These are phyloP conservation scores for Huntiella bhutanensis DNA, from an alignment of 2,329 filamentous ascomycete species.

Conservation along the genomic window DNA sequence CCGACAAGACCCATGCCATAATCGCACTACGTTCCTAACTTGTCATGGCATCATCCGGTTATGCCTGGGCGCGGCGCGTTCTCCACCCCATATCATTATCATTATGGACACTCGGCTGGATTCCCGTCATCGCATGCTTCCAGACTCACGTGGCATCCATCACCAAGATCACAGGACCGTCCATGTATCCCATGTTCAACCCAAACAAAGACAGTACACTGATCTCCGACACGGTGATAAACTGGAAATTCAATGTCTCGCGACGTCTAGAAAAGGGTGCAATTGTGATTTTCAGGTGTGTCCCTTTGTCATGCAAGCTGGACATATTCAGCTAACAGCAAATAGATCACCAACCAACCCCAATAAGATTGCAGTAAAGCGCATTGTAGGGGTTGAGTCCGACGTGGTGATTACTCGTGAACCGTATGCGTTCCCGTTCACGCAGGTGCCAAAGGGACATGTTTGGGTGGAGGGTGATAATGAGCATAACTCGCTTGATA, in stretches of 20 bases:
- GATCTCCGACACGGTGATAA: constrained; percentile 36
- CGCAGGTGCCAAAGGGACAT: constrained; percentile 62
- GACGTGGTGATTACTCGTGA: constrained; percentile 25
- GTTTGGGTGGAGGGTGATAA: constrained; percentile 90
- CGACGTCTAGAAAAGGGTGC: constrained; percentile 48
- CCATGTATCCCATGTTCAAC: constrained; percentile 66
- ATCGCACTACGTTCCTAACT: background rate
- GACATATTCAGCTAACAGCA: background rate
- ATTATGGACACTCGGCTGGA: constrained; percentile 22
- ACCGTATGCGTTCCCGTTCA: constrained; percentile 13
- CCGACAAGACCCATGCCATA: too few relatives aligned
- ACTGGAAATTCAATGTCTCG: constrained; percentile 38
- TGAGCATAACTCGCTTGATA: constrained; percentile 36
- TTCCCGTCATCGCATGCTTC: constrained; percentile 42
- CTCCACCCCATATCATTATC: constrained; percentile 6
- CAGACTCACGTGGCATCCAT: constrained; percentile 41
- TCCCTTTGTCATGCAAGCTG: background rate
- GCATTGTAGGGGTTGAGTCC: constrained; percentile 63
- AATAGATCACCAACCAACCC: constrained; percentile 54
- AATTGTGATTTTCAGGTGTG: constrained; percentile 52
- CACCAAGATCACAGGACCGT: constrained; percentile 38
- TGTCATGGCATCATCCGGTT: constrained; percentile 5
- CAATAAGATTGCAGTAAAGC: constrained; percentile 54
- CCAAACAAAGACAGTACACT: constrained; percentile 39
- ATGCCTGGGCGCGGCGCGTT: constrained; percentile 4